Evolutionary conservation across 352 stramenopile species (phyloP).

Genomic region (Stephanocyclus meneghinianus): DNA sequence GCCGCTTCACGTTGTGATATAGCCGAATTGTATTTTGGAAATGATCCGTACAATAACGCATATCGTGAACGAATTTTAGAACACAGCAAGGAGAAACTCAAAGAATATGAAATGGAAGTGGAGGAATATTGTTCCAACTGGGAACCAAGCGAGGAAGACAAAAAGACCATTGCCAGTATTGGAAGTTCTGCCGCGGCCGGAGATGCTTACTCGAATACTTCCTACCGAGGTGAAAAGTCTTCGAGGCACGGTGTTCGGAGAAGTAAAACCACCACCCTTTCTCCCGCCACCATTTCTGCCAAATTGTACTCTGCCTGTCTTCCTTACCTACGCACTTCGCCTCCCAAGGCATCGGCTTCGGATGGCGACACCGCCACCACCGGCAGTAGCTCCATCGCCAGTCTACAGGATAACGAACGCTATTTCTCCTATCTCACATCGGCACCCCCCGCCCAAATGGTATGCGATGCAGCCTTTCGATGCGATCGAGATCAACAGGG

Average conservation of each 20-base stretch:
- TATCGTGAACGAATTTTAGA: conserved; percentile 39
- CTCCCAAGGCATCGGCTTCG: conserved; percentile 16
- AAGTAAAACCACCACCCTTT: conserved; percentile 27
- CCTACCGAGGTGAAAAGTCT: conserved; percentile 44
- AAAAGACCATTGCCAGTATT: conserved; percentile 19
- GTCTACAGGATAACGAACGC: conserved; percentile 12
- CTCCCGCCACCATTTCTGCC: conserved; percentile 27
- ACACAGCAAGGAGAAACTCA: conserved; percentile 21
- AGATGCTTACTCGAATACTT: conserved; percentile 46
- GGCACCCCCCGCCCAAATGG: conserved; percentile 68
- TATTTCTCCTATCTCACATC: conserved; percentile 51
- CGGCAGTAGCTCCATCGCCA: neutral
- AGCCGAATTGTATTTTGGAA: conserved; percentile 71
- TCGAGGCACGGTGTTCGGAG: conserved; percentile 11
- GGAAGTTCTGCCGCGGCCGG: conserved; percentile 5
- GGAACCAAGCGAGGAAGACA: conserved; percentile 20
- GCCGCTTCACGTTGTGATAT: conserved; percentile 62
- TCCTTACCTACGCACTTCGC: conserved; percentile 33
- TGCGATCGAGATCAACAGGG: conserved; percentile 82
- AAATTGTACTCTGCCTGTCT: conserved; percentile 47
- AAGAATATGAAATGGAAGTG: conserved; percentile 37
- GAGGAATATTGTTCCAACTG: conserved; percentile 38
- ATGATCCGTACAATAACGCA: conserved; percentile 26
- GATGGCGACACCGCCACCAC: neutral
- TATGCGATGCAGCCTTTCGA: conserved; percentile 77